phyloP scores from a whole-genome alignment of 495 filamentous ascomycete species.

The Aspergillus wentii region DNA sequence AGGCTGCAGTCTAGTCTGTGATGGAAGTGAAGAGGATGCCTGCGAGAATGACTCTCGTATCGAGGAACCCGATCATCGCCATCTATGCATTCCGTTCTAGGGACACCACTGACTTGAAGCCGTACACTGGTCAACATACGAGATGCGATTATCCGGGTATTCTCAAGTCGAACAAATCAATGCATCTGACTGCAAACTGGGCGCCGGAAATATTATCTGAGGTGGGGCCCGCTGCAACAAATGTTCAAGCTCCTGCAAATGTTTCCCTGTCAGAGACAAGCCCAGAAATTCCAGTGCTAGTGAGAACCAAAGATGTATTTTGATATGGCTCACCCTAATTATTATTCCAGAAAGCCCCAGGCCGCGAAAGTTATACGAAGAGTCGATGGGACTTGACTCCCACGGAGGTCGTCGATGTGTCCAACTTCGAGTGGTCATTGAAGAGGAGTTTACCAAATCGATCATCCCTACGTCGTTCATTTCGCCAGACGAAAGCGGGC shows the following conservation, averaged over 20 bases:
- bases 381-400: not conserved
- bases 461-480: conserved; percentile 1
- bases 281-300: conserved; percentile 8
- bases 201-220: not conserved
- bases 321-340: not conserved
- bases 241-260: not conserved
- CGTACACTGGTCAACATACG: not conserved
- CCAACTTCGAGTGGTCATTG: not conserved
- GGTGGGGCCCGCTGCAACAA: conserved; percentile 1
- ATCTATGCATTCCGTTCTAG: not conserved
- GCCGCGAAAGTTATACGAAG: not conserved
- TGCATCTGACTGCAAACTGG: not conserved
- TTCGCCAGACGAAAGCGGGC: conserved; percentile 8
- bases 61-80: not conserved
- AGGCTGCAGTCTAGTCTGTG: not conserved
- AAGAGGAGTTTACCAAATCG: not conserved
- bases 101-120: not conserved
- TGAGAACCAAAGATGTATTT: conserved; percentile 1
- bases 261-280: conserved; percentile 5
- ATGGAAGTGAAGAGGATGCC: not conserved
- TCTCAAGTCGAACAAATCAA: not conserved
- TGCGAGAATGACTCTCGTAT: no score
- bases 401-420: not conserved
- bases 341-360: not conserved
- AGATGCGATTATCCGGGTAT: not conserved